A percentile compares a stretch with the other conserved stretches of the same genome.
Evolutionary conservation across 176 grass and related monocot genomes (phyloP).

Genomic region (Paspalum vaginatum): DNA sequence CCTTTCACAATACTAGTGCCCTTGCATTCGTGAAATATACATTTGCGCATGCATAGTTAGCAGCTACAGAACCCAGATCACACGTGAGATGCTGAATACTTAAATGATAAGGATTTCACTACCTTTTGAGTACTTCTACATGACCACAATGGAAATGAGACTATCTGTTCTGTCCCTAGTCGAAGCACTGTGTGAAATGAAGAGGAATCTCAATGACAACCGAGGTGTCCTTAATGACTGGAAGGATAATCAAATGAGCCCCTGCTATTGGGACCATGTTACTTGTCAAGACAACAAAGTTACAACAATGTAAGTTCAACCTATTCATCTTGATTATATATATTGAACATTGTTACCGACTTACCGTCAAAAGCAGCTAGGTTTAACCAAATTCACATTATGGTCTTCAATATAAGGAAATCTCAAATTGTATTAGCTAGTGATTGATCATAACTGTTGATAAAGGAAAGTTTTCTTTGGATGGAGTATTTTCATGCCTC

Average conservation of each 20-base stretch:
- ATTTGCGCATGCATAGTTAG: not conserved
- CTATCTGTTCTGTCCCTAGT: conserved; percentile 16
- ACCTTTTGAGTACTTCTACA: not conserved
- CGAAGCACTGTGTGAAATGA: conserved; percentile 60
- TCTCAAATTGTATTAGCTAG: not conserved
- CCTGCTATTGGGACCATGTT: conserved; percentile 54
- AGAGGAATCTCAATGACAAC: conserved; percentile 46
- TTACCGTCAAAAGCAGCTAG: not conserved
- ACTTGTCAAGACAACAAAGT: conserved; percentile 47
- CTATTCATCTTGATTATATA: not conserved
- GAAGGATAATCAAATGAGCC: conserved; percentile 64
- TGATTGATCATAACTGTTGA: not conserved
- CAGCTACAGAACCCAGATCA: not conserved
- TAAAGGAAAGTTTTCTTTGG: conserved; percentile 1
- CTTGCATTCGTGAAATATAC: not conserved
- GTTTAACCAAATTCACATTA: not conserved
- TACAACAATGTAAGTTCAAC: conserved; percentile 51
- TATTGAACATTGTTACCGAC: conserved; percentile 2
- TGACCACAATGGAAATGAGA: conserved; percentile 11
- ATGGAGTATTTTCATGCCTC: conserved; percentile 7
- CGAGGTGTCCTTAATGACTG: conserved; percentile 48
- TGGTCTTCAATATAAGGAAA: conserved; percentile 5
- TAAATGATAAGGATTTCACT: conserved; percentile 2
- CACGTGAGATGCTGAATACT: not conserved
- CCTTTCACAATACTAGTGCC: not conserved